These are phyloP conservation scores for Xylaria nigripes DNA, from an alignment of 495 filamentous ascomycete genomes.

Conservation along the genomic window DNA sequence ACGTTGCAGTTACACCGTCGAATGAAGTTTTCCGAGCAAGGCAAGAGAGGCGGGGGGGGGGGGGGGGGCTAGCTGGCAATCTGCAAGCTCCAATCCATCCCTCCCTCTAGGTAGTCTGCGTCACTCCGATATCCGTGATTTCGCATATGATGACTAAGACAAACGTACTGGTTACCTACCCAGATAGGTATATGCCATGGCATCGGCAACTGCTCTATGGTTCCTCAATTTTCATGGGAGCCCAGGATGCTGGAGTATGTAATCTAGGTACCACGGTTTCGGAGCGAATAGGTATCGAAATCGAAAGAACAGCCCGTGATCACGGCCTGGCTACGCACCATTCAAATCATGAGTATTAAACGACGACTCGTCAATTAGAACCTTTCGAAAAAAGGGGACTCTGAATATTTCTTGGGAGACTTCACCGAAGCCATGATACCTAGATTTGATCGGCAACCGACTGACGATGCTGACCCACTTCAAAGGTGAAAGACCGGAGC, in stretches of 20 bases:
- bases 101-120: constrained; percentile 32
- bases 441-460: no score
- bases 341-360: no score
- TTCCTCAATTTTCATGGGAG: constrained; percentile 23
- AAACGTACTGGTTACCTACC: constrained; percentile 20
- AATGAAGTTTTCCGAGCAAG: constrained; percentile 34
- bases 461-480: no score
- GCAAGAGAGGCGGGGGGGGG: constrained; percentile 16
- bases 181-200: constrained; percentile 28
- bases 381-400: no score
- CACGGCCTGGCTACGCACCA: no score
- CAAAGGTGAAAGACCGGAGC: no score
- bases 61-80: constrained; percentile 29
- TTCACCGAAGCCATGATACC: no score
- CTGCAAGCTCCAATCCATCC: constrained; percentile 40
- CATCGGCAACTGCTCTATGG: not conserved
- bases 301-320: no score
- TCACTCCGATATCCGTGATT: constrained; percentile 23
- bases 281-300: no score
- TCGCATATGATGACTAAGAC: constrained; percentile 32
- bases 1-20: constrained; percentile 34
- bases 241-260: constrained; percentile 15
- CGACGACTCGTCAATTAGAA: no score
- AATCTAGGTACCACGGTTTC: not conserved
- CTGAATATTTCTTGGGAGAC: no score